phyloP scores from a whole-genome alignment of 805 yeast species.

The Ogataea haglerorum region DNA sequence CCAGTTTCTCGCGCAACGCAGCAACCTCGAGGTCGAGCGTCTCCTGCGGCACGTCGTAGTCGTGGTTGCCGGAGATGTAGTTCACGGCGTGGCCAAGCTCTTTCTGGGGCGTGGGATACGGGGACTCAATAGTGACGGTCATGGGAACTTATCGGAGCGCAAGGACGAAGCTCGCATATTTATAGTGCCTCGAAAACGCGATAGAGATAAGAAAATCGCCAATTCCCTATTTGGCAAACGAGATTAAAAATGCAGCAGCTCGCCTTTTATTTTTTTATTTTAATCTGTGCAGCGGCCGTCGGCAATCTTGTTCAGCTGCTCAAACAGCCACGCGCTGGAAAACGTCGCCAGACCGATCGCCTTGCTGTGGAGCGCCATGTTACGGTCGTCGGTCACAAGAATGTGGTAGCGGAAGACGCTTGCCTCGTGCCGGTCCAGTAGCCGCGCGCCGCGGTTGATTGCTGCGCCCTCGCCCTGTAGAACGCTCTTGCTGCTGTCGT shows the following conservation, averaged over 20 bases:
- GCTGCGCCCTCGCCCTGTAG: conserved; percentile 25
- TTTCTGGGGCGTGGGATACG: conserved; percentile 21
- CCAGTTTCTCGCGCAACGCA: conserved; percentile 16
- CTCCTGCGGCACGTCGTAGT: conserved; percentile 23
- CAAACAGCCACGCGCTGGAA: conserved; percentile 60
- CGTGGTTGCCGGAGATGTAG: conserved; percentile 16
- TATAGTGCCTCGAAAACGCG: not conserved
- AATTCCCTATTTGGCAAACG: conserved; percentile 6
- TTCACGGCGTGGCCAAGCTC: conserved; percentile 20
- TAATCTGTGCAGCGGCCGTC: conserved; percentile 53
- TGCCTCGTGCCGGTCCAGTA: conserved; percentile 35
- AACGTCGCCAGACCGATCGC: conserved; percentile 51
- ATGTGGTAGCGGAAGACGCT: conserved; percentile 52
- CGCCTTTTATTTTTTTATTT: too few species aligned
- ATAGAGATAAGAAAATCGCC: conserved; percentile 3
- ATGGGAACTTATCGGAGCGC: not conserved
- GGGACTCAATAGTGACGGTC: conserved; percentile 16
- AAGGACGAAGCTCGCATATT: not conserved
- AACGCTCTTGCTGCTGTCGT: conserved; percentile 30
- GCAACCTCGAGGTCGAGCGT: conserved; percentile 26
- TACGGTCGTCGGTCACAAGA: conserved; percentile 69
- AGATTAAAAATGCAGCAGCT: too few species aligned
- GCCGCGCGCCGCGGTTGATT: conserved; percentile 26
- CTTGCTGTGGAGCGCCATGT: conserved; percentile 65
- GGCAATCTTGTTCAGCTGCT: conserved; percentile 44